Conservation (phyloP, 257 asterid genomes). For the Petunia secreta region DNA sequence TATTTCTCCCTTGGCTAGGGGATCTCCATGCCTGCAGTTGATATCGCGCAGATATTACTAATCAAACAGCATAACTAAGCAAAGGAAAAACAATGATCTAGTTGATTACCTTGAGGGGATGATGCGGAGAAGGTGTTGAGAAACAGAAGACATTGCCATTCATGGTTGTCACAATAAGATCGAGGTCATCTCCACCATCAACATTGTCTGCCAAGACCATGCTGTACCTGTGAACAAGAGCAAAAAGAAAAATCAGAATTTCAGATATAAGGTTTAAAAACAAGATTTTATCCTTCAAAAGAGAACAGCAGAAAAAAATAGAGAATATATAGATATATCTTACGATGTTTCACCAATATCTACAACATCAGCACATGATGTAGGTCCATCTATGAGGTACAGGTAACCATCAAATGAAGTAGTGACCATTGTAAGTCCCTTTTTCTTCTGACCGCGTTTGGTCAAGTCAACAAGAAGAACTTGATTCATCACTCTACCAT, state of each 20-base stretch:
- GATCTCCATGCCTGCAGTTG: conserved; percentile 85
- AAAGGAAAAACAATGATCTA: conserved; percentile 24
- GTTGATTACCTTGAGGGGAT: conserved; percentile 87
- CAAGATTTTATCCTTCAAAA: conserved; percentile 10
- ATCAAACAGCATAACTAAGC: conserved; percentile 25
- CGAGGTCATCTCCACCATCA: conserved; percentile 99
- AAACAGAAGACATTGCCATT: conserved; percentile 99
- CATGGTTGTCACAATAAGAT: conserved; percentile 97
- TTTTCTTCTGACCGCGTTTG: conserved; percentile 83
- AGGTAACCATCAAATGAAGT: conserved; percentile 97
- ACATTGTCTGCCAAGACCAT: conserved; percentile 98
- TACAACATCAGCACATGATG: conserved; percentile 98
- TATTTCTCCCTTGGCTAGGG: conserved; percentile 87
- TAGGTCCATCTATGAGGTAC: conserved; percentile 95
- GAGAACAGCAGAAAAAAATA: conserved; percentile 6
- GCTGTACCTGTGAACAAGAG: conserved; percentile 75
- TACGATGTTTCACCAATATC: conserved; percentile 99
- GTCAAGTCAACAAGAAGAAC: conserved; percentile 95
- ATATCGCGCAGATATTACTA: conserved; percentile 29
- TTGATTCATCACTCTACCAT: conserved; percentile 96
- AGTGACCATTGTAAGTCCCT: conserved; percentile 89
- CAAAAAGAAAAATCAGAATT: conserved; percentile 21
- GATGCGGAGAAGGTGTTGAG: conserved; percentile 96
- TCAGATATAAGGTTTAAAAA: background rate
- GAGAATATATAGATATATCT: conserved; percentile 37